Base-by-base conservation (phyloP, 176 grass and related monocot genomes). In the Aegilops bicornis region DNA sequence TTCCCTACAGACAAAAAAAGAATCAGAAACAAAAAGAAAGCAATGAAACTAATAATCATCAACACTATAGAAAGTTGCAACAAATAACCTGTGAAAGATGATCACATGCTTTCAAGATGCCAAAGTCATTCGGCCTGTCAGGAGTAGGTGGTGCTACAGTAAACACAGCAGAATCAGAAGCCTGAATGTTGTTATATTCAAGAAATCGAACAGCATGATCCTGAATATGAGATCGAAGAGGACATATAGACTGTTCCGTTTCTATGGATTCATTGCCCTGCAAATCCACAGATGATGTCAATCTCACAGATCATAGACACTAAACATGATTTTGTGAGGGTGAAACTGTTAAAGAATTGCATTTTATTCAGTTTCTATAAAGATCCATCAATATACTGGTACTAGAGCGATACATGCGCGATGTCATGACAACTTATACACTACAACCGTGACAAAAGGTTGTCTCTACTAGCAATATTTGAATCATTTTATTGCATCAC, bases 141-240 rank as follows among this genome's bases (percentile, higher is more conserved):
- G 93, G 91, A 89, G 96, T 94, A 63, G 86, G 79, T 56, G 93
- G 88, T 79, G 93, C 89, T 90, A 94, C 96, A 81, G 91, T 85
- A 24, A 86, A 82, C 60, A 88, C 79, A 24, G 70, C 63, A 75
- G 87, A 82, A 73, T 79, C 72, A 24, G 78, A 71, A 32, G 80
- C 54, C 45, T 19, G 79, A 83, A 88, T 92, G 76, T 91, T 92
- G 76, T 91, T 93, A 82, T 91, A 93, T 77, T 94, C 87, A 69
- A 95, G 85, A 82, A 92, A 93, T 70, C 88, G 85, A 89, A 92
- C 61, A 83, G 90, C 91, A 85, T 98, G 95, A 86, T 93, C 91
- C 63, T 86, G 86, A 80, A 98, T 87, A 64, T 78, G 63, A 79
- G 83, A 85, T 52, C 42, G 83, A 50, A 10, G 27, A 82, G 65